Base-by-base conservation (phyloP, 1,284 basidiomycete species). In the Puccinia sorghi region DNA sequence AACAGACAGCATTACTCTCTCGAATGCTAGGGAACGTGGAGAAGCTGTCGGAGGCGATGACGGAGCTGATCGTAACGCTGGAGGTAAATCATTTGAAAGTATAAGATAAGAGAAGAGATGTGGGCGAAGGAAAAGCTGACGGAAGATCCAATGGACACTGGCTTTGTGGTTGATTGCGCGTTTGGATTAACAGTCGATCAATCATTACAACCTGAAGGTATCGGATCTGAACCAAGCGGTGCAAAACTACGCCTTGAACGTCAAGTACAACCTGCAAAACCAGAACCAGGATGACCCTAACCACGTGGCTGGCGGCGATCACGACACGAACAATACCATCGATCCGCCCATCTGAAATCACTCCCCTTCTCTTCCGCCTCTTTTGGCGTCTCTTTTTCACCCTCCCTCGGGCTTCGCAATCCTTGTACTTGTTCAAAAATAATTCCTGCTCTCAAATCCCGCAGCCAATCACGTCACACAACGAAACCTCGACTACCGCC, bases 21-120 rank as follows among this genome's bases (percentile, higher is more conserved):
- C 70, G 81, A 57, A 82, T 82, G 48, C 75, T 81, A 25, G 81
- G 79, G 41, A 82, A 82, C 71, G 80, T 82, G 12, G 81, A 82
- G 37, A 82, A 82, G 77, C 73, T 82, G 17, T 81, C 81, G 39
- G 81, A 82, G 71, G 81, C 81, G 20, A 78, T 82, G 50, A 72
- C 79, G n/a, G 81, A 82, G 76, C 64, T 82, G 46, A 81, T 79
- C 20, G 66, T 77, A 17, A 69, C 80, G 6, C 70, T 82, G 3
- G 79, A 79, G n/a, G 81, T 82, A 52, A 32, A 80, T 70, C 11
- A 39, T 39, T 66, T 46, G 43, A 46, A 71, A 46, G 43, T 7
- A 20, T 4, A 41, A 13, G 41, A 48, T 13, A 69, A 20, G 37
- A 20, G 25, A 2, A 20, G 25, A n/a, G 37, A 20, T 32, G 37